A percentile compares a stretch with the other conserved stretches of the same genome.
Evolutionary conservation across 805 yeast species (phyloP).

Genomic region (Nakazawaea sp.): DNA sequence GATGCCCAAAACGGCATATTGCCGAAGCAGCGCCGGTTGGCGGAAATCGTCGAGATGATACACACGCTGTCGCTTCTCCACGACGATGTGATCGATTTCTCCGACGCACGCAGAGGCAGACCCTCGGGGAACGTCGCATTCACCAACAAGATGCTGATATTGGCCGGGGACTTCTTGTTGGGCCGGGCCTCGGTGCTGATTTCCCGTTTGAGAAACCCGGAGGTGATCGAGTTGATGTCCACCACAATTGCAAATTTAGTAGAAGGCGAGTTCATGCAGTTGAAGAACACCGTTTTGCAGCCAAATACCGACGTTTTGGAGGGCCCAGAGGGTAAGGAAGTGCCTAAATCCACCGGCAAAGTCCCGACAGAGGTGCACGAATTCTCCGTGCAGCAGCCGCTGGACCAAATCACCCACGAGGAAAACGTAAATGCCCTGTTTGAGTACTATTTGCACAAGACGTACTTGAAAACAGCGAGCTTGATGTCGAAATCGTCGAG

Average conservation of each 20-base stretch:
- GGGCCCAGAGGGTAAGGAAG: conserved; percentile 27
- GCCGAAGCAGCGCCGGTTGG: conserved; percentile 91
- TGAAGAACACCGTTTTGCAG: conserved; percentile 80
- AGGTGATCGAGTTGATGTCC: conserved; percentile 91
- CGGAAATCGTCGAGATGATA: conserved; percentile 97
- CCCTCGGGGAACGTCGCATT: conserved; percentile 92
- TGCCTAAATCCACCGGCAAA: conserved; percentile 56
- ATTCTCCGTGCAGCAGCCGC: conserved; percentile 31
- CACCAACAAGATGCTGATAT: conserved; percentile 94
- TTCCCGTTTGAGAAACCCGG: conserved; percentile 91
- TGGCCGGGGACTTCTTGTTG: conserved; percentile 92
- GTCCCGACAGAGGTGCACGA: conserved; percentile 58
- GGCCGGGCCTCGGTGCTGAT: conserved; percentile 97
- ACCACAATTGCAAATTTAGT: conserved; percentile 95
- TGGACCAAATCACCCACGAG: conserved; percentile 39
- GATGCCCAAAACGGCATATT: conserved; percentile 67
- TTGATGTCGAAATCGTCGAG: conserved; percentile 90
- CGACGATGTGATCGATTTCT: conserved; percentile 92
- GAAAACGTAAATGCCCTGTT: conserved; percentile 81
- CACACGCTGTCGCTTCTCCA: conserved; percentile 94
- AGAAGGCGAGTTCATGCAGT: conserved; percentile 98
- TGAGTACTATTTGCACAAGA: conserved; percentile 91
- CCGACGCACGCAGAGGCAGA: conserved; percentile 83
- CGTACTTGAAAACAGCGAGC: conserved; percentile 92
- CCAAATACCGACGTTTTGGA: conserved; percentile 41